These are phyloP conservation scores for Nothopassalora personata DNA, from an alignment of 2,329 filamentous ascomycete species.

Conservation along the genomic window DNA sequence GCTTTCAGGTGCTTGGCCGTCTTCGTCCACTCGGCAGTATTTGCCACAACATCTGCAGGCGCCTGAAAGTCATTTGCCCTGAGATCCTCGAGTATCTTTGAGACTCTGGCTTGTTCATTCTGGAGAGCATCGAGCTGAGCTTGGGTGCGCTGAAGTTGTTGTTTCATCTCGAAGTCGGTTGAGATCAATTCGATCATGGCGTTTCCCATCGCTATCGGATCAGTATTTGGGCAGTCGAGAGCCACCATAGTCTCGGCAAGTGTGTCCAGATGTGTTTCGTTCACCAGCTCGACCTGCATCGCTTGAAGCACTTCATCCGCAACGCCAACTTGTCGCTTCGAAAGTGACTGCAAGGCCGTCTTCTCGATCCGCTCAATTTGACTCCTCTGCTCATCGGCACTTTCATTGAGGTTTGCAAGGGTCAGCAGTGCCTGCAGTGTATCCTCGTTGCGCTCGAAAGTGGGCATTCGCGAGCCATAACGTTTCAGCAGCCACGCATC, in stretches of 20 bases:
- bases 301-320: conserved; percentile 17
- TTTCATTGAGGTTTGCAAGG: conserved; percentile 70
- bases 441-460: conserved; percentile 81
- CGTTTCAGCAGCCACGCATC: conserved; percentile 75
- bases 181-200: conserved; percentile 14
- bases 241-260: conserved; percentile 36
- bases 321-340: conserved; percentile 17
- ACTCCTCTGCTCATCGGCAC: conserved; percentile 64
- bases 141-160: conserved; percentile 24
- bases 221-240: conserved; percentile 31
- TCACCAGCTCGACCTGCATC: conserved; percentile 23
- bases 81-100: conserved; percentile 21
- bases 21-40: conserved; percentile 70
- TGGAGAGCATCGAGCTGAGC: conserved; percentile 24
- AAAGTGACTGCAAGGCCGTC: conserved; percentile 53
- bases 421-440: conserved; percentile 71
- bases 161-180: conserved; percentile 23
- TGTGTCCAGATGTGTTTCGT: conserved; percentile 27
- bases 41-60: conserved; percentile 55
- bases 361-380: conserved; percentile 56
- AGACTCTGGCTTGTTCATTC: conserved; percentile 20
- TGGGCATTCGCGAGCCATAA: conserved; percentile 59
- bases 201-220: conserved; percentile 24
- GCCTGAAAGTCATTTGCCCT: conserved; percentile 35
- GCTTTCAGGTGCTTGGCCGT: conserved; percentile 61